Percentiles rank a stretch among this genome's conserved stretches.
These are phyloP conservation scores for Zygotorulaspora chibaensis DNA, from an alignment of 805 yeast species.

Conservation along the genomic window DNA sequence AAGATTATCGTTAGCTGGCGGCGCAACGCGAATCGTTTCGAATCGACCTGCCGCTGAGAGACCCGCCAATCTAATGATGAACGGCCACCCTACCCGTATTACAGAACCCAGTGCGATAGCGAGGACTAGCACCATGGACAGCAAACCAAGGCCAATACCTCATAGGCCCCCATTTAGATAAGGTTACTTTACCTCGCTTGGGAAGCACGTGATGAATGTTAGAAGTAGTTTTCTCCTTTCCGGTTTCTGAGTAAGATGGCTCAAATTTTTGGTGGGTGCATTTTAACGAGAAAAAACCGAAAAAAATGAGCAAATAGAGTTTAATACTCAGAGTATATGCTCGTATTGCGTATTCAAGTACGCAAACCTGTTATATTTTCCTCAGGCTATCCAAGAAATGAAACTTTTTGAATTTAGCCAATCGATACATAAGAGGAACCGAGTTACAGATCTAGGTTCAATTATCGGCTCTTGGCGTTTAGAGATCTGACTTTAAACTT, in stretches of 20 bases:
- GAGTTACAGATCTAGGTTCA: too few species aligned
- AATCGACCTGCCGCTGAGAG: slow-evolving; percentile 7
- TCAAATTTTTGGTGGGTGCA: background rate
- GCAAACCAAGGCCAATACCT: slow-evolving; percentile 2
- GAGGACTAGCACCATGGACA: background rate
- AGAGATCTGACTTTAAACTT: too few species aligned
- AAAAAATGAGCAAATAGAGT: slow-evolving; percentile 10
- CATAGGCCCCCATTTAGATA: slow-evolving; percentile 29
- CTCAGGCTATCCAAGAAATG: too few species aligned
- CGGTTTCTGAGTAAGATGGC: background rate
- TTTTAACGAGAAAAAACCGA: background rate
- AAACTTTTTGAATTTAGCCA: too few species aligned
- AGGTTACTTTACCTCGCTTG: background rate
- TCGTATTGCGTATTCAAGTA: background rate
- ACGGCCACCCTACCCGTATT: slow-evolving; percentile 8
- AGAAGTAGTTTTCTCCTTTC: background rate
- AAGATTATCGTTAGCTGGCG: slow-evolving; percentile 16
- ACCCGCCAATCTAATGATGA: slow-evolving; percentile 1
- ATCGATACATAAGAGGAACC: too few species aligned
- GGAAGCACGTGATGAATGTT: slow-evolving; percentile 3
- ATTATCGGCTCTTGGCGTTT: too few species aligned
- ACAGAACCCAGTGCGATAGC: slow-evolving; percentile 3
- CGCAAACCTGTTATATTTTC: background rate
- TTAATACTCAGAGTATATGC: slow-evolving; percentile 3
- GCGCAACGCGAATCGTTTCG: slow-evolving; percentile 16